Conservation (phyloP, 2,329 filamentous ascomycete genomes). For the Aspergillus pseudonomiae region DNA sequence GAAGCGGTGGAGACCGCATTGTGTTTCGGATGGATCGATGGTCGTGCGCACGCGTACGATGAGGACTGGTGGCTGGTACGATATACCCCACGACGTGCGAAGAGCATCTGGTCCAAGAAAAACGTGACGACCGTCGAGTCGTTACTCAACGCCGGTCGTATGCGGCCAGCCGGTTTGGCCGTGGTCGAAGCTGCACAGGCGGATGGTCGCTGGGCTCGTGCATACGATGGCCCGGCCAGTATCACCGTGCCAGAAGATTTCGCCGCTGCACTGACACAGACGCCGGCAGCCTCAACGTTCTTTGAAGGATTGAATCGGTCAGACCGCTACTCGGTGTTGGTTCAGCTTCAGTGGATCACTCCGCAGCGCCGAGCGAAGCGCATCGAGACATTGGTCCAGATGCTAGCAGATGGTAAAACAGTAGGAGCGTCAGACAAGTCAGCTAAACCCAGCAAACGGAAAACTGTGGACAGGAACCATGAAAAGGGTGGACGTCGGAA, state of each 20-base stretch:
- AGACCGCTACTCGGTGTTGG: conserved; percentile 52
- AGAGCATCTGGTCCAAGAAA: conserved; percentile 62
- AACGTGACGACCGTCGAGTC: conserved; percentile 58
- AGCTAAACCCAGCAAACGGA: background rate
- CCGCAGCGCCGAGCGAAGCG: conserved; percentile 36
- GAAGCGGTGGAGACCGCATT: conserved; percentile 61
- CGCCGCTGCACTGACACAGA: conserved; percentile 43
- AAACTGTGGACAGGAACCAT: background rate
- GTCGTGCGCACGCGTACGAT: conserved; percentile 53
- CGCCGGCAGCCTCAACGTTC: conserved; percentile 34
- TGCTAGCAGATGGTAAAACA: conserved; percentile 35
- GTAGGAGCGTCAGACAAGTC: background rate
- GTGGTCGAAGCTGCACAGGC: conserved; percentile 59
- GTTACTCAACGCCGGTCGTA: conserved; percentile 51
- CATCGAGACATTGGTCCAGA: conserved; percentile 47
- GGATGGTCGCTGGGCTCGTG: conserved; percentile 62
- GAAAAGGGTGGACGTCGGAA: background rate
- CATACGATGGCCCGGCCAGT: conserved; percentile 56
- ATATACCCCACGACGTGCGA: conserved; percentile 60
- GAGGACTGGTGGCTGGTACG: conserved; percentile 56
- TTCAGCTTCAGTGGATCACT: conserved; percentile 45
- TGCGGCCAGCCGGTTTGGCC: conserved; percentile 52
- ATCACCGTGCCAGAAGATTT: conserved; percentile 57
- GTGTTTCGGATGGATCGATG: conserved; percentile 67
- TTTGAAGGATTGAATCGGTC: conserved; percentile 44